Evolutionary conservation across 495 filamentous ascomycete genomes (phyloP).

Genomic region (Lophiostoma macrostomum): DNA sequence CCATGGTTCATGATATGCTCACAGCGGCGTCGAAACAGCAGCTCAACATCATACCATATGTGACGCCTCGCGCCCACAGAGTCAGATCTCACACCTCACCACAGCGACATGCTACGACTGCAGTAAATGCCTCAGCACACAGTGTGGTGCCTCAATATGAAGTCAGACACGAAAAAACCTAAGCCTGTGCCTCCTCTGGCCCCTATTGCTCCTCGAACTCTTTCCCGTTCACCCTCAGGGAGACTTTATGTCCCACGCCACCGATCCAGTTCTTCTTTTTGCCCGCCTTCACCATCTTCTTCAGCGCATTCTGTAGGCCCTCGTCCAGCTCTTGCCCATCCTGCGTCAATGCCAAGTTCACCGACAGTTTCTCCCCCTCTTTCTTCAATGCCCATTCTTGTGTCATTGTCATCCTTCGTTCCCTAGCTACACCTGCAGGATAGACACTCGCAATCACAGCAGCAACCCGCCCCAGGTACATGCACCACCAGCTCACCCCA

Average conservation of each 20-base stretch:
- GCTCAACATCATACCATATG: no score
- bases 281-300: constrained; percentile 53
- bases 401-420: constrained; percentile 23
- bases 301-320: constrained; percentile 41
- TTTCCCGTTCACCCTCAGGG: constrained; percentile 20
- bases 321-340: constrained; percentile 30
- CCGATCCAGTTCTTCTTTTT: constrained; percentile 59
- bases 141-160: no score
- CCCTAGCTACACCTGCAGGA: constrained; percentile 52
- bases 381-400: constrained; percentile 23
- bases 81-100: no score
- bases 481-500: constrained; percentile 58
- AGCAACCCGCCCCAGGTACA: constrained; percentile 58
- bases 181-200: no score
- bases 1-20: no score
- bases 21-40: no score
- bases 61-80: no score
- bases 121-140: no score
- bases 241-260: constrained; percentile 27
- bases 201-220: neutral
- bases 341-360: constrained; percentile 28
- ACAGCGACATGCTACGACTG: no score
- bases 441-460: constrained; percentile 46
- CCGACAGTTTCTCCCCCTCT: constrained; percentile 37
- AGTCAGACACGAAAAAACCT: no score